phyloP scores from a whole-genome alignment of 139 green algal genomes.

The Penium margaritaceum region DNA sequence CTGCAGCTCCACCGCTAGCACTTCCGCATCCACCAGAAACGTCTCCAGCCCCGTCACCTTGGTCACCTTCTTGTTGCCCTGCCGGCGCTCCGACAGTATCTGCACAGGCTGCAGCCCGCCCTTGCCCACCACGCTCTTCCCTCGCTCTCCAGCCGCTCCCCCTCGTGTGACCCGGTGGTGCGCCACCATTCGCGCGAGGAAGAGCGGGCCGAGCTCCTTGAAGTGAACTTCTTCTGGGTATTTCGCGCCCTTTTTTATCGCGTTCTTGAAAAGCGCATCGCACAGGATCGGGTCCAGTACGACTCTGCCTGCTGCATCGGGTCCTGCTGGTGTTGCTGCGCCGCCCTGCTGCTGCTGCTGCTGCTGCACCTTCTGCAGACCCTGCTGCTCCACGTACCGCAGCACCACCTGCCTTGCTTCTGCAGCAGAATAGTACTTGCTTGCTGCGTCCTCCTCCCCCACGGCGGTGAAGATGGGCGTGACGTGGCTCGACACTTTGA shows the following conservation, averaged over 20 bases:
- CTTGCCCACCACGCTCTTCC: constrained; percentile 27
- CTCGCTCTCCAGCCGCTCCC: no score
- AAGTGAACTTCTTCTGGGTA: constrained; percentile 39
- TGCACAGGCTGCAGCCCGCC: constrained; percentile 33
- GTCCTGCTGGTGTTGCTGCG: no score
- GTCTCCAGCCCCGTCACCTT: constrained; percentile 40
- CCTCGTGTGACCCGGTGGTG: constrained; percentile 41
- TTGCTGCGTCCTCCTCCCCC: no score
- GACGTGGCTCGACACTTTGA: constrained; percentile 22
- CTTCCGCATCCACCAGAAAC: constrained; percentile 43
- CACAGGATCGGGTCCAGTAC: constrained; percentile 35
- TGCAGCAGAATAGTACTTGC: no score
- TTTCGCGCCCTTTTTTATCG: constrained; percentile 35
- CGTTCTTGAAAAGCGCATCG: constrained; percentile 43
- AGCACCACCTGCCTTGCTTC: no score
- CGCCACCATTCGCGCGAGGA: constrained; percentile 37
- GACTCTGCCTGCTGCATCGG: no score
- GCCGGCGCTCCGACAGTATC: constrained; percentile 37
- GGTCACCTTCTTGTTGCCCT: constrained; percentile 49
- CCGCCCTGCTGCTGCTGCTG: no score
- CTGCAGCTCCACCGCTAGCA: constrained; percentile 39
- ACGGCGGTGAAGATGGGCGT: constrained; percentile 30
- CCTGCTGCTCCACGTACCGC: no score
- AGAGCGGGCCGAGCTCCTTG: constrained; percentile 10
- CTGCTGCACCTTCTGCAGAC: no score